Evolutionary conservation across 148 eudicot species (phyloP), one percentile per base, ranked within the genome.

Genomic region (Cornus kousa): DNA sequence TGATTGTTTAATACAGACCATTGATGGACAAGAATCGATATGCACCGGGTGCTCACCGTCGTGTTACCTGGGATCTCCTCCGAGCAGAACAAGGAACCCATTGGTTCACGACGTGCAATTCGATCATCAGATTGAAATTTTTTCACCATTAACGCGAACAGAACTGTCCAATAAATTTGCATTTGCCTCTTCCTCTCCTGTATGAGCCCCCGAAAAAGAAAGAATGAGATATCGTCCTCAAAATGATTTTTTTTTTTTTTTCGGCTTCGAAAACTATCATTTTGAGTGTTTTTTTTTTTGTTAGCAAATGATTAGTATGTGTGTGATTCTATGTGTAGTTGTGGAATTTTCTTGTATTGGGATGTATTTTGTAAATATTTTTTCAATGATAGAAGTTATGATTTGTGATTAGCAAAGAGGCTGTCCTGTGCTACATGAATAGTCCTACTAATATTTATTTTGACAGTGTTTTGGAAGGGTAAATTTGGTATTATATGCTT

Each of bases 51-150:
- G 90, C 79, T 73, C 81, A 1, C 79, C 83, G 0, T 73, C 83
- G 31, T 85, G 73, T 39, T 87, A 86, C 78, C 31, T 86, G 5
- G 90, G 90, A 24, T 89, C 92, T 69, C 90, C 92, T 5, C 90
- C 90, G 3, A 71, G 85, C 17, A 73, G 92, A 79, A 82, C 89
- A 48, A 76, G 55, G 7, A 87, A 87, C 53, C 90, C 92, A 1
- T 74, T 89, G 48, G 71, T 89, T 50, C 90, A 87, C n/a, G 90
- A 89, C 53, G 87, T 82, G 11, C 86, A 82, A 1, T 87, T 89
- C 77, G 68, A 84, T 22, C 83, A 83, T 72, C 92, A 86, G 64
- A 82, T 82, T 90, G 85, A 85, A 22, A 74, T 73, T 62, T 82
- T 87, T 39, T 71, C 87, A 31, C 83, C 86, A 11, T 84, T 80